Evolutionary conservation across 2,329 filamentous ascomycete species (phyloP), one percentile per base, ranked within the genome.

Genomic region (Aspergillus candidus): DNA sequence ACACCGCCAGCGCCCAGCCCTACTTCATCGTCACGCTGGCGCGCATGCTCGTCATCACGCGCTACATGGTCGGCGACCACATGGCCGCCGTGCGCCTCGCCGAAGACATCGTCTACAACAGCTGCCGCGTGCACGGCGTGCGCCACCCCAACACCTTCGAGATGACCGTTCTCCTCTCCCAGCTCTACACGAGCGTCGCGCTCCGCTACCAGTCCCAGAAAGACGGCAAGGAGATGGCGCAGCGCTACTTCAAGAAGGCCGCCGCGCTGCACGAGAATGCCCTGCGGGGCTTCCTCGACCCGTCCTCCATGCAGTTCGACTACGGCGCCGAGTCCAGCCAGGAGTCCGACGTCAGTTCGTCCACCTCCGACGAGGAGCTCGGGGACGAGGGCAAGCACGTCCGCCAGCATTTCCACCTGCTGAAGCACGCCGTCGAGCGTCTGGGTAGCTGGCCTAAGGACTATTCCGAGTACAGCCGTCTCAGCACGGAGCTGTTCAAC

Each of bases 31-130:
- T 77, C 46, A 65, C 69, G 38, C 68, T 78, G 11, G 75, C 74
- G 18, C 72, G 69, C 46, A 67, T 69, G 35, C 70, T 76, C 49
- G 72, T 77, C 47, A 66, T 72, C 44, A 71, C 70, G 5, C 72
- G 72, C 41, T 76, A 74, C 58, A 64, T 73, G 14, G 63, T 70
- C 30, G 69, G 69, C 34, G 70, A 73, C 41, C 63, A 66, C 17
- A 57, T 67, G 55, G 65, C 66, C 29, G 70, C 72, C n/a, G 50
- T 73, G 29, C 67, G 64, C 31, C 68, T 78, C 30, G 71, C 70
- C 50, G 75, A 77, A 57, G 72, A 75, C 50, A 76, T 78, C 36
- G 69, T 71, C 4, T 78, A 78, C 65, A 78, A 78, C 58, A 70
- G 76, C 54, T 70, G 72, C 17, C 72, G 74, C 29, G 73, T 74